phyloP scores from a whole-genome alignment of 352 stramenopile genomes.

The Phytopythium aichiense region DNA sequence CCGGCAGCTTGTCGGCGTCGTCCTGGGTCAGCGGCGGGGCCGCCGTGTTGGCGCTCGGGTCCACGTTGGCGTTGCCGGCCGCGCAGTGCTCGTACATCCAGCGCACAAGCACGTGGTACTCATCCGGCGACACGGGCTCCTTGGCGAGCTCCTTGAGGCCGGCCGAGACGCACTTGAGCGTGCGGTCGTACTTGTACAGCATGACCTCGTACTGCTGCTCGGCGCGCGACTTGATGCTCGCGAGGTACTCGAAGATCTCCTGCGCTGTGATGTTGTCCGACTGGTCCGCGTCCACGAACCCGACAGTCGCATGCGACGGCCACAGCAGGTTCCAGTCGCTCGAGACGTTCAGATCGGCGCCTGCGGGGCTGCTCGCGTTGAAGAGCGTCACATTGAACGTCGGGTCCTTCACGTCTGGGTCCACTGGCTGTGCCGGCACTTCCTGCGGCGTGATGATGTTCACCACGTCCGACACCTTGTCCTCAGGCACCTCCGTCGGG shows the following conservation, averaged over 20 bases:
- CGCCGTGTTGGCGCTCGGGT: slow-evolving; percentile 1
- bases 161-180: slow-evolving; percentile 19
- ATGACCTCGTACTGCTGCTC: slow-evolving; percentile 17
- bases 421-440: slow-evolving; percentile 7
- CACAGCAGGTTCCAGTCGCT: slow-evolving; percentile 33
- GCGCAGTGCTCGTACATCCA: slow-evolving; percentile 43
- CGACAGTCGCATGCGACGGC: slow-evolving; percentile 27
- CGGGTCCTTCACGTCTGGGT: slow-evolving; percentile 12
- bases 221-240: slow-evolving; percentile 18
- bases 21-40: slow-evolving; percentile 11
- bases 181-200: slow-evolving; percentile 31
- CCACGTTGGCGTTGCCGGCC: slow-evolving; percentile 12
- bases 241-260: slow-evolving; percentile 31
- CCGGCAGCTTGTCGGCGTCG: slow-evolving; percentile 2
- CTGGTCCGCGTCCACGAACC: slow-evolving; percentile 20
- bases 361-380: slow-evolving; percentile 8
- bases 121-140: slow-evolving; percentile 17
- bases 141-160: slow-evolving; percentile 27
- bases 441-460: slow-evolving; percentile 9
- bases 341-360: not conserved
- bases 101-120: slow-evolving; percentile 29
- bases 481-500: not conserved
- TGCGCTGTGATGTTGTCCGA: slow-evolving; percentile 19
- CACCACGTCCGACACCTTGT: not conserved
- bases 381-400: slow-evolving; percentile 16